phyloP scores from a whole-genome alignment of 345 rosid species.

The Camelina hispida region DNA sequence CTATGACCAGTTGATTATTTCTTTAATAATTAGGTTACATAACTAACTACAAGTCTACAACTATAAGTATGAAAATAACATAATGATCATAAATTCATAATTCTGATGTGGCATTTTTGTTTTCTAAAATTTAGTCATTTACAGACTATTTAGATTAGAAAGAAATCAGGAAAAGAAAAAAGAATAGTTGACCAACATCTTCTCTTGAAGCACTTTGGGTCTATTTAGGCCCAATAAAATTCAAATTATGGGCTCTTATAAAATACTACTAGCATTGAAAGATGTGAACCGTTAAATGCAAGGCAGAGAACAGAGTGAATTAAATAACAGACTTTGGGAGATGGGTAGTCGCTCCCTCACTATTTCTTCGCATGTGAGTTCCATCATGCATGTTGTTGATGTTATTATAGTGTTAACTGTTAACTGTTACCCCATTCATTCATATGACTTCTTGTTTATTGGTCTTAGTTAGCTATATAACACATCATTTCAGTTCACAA shows the following conservation, averaged over 20 bases:
- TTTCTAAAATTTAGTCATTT: background rate
- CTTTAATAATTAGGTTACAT: background rate
- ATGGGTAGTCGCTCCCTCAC: background rate
- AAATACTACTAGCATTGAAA: background rate
- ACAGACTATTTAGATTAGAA: background rate
- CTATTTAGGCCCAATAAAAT: background rate
- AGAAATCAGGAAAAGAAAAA: background rate
- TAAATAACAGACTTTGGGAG: background rate
- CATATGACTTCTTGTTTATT: background rate
- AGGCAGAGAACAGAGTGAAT: background rate
- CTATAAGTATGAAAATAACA: background rate
- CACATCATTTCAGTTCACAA: background rate
- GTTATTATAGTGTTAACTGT: background rate
- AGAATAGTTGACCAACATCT: background rate
- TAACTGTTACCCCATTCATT: no score
- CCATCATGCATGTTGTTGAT: background rate
- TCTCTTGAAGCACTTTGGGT: background rate
- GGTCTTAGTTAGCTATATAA: background rate
- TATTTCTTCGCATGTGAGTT: background rate
- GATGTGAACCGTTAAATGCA: background rate
- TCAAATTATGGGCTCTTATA: background rate
- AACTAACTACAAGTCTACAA: background rate
- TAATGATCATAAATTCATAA: background rate
- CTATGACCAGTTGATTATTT: background rate
- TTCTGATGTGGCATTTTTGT: background rate